Evolutionary conservation across 305 asterid genomes (phyloP).

Genomic region (Fraxinus greggii): DNA sequence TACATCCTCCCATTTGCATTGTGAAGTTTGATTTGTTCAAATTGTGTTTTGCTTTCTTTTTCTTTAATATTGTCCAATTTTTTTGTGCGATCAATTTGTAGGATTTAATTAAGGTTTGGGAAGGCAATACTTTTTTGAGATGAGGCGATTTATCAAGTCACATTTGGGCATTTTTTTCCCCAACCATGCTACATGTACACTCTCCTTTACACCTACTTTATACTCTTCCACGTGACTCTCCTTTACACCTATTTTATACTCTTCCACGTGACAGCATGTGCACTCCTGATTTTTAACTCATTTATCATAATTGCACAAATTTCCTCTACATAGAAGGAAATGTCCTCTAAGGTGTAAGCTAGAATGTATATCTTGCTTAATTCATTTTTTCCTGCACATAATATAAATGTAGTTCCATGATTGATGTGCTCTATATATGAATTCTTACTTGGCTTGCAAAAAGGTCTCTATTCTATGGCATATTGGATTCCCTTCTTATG

Average conservation of each 20-base stretch:
- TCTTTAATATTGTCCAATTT: slow-evolving; percentile 21
- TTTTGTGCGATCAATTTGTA: slow-evolving; percentile 56
- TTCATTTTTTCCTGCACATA: too few species aligned
- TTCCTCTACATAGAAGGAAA: too few species aligned
- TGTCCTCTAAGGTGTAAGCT: too few species aligned
- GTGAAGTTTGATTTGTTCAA: slow-evolving; percentile 73
- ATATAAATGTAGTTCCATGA: slow-evolving; percentile 22
- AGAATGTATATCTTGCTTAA: too few species aligned
- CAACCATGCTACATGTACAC: too few species aligned
- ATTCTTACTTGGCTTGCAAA: not conserved
- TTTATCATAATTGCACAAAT: too few species aligned
- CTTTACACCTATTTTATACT: too few species aligned
- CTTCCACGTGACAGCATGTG: too few species aligned
- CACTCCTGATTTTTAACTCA: too few species aligned
- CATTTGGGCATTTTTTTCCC: not conserved
- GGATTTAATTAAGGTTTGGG: slow-evolving; percentile 52
- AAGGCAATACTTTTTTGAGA: slow-evolving; percentile 31
- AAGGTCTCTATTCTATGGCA: not conserved
- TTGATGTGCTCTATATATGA: not conserved
- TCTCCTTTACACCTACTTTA: too few species aligned
- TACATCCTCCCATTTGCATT: slow-evolving; percentile 31
- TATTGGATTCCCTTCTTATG: too few species aligned
- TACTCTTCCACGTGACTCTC: too few species aligned
- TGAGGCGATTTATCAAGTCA: not conserved
- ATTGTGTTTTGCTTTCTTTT: slow-evolving; percentile 20